These are phyloP conservation scores for Viola odorata DNA, from an alignment of 345 rosid species.

Conservation along the genomic window DNA sequence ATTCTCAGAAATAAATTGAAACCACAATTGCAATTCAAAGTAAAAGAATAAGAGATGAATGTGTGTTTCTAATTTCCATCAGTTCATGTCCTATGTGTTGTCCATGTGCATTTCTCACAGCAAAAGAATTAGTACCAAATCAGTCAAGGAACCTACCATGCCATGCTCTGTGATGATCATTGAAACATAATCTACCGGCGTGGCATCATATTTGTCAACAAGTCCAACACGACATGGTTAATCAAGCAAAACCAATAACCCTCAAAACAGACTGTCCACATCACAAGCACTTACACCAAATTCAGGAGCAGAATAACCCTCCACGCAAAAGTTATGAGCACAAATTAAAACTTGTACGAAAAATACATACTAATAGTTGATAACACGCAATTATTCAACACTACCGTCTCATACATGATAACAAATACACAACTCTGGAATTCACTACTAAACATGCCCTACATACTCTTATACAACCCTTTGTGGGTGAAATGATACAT, in stretches of 20 bases:
- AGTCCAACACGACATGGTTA: conserved; percentile 11
- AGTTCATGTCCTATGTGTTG: too few relatives aligned
- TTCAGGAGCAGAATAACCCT: conserved; percentile 84
- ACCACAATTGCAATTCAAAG: not conserved
- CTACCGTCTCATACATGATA: too few relatives aligned
- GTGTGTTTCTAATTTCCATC: not conserved
- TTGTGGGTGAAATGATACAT: too few relatives aligned
- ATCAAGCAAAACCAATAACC: conserved; percentile 15
- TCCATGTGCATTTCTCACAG: not conserved
- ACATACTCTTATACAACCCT: too few relatives aligned
- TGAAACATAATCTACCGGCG: conserved; percentile 84
- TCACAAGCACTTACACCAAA: conserved; percentile 46
- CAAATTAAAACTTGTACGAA: too few relatives aligned
- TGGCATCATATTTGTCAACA: conserved; percentile 74
- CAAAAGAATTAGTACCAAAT: not conserved
- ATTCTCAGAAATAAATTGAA: not conserved
- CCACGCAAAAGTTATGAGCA: too few relatives aligned
- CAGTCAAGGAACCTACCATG: conserved; percentile 59
- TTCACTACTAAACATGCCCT: too few relatives aligned
- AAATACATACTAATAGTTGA: too few relatives aligned
- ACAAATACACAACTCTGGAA: too few relatives aligned
- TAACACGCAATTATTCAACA: too few relatives aligned
- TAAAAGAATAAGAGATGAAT: not conserved
- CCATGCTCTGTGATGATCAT: conserved; percentile 91
- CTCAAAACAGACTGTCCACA: not conserved